Percentiles rank a stretch among this genome's conserved stretches.
Evolutionary conservation across 2,329 filamentous ascomycete species (phyloP).

Genomic region (Colletotrichum eleusines): DNA sequence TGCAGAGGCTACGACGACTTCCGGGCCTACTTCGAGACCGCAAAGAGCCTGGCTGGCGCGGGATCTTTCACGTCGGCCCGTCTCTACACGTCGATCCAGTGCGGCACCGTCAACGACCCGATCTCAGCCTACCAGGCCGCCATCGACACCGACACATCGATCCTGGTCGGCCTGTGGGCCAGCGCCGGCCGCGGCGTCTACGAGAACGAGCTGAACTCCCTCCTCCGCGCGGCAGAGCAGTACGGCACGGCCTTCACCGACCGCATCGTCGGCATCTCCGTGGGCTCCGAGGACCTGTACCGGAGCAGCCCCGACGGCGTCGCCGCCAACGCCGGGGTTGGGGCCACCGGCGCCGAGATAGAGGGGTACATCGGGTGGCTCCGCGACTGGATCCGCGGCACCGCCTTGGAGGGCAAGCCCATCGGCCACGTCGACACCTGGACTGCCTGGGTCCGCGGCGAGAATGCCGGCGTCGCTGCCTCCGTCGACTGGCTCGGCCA

Average conservation of each 20-base stretch:
- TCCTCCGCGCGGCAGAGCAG: slow-evolving; percentile 59
- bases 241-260: slow-evolving; percentile 57
- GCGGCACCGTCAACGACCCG: slow-evolving; percentile 58
- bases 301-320: slow-evolving; percentile 46
- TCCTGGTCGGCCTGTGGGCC: slow-evolving; percentile 67
- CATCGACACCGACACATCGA: slow-evolving; percentile 59
- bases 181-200: slow-evolving; percentile 51
- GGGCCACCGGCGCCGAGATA: slow-evolving; percentile 59
- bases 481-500: slow-evolving; percentile 66
- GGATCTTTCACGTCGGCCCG: slow-evolving; percentile 34
- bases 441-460: slow-evolving; percentile 62
- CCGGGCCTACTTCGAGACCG: slow-evolving; percentile 34
- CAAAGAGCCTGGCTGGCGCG: slow-evolving; percentile 23
- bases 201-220: slow-evolving; percentile 62
- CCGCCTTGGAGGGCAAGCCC: slow-evolving; percentile 50
- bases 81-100: slow-evolving; percentile 40
- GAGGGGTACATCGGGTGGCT: slow-evolving; percentile 69
- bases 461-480: slow-evolving; percentile 59
- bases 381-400: slow-evolving; percentile 59
- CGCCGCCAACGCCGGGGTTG: slow-evolving; percentile 30
- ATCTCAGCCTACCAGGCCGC: slow-evolving; percentile 77
- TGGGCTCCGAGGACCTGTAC: slow-evolving; percentile 70
- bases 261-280: slow-evolving; percentile 65
- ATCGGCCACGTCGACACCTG: slow-evolving; percentile 70
- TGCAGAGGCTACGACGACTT: slow-evolving; percentile 41